Base-by-base conservation (phyloP, 2,329 filamentous ascomycete genomes). In the Knufia fluminis region DNA sequence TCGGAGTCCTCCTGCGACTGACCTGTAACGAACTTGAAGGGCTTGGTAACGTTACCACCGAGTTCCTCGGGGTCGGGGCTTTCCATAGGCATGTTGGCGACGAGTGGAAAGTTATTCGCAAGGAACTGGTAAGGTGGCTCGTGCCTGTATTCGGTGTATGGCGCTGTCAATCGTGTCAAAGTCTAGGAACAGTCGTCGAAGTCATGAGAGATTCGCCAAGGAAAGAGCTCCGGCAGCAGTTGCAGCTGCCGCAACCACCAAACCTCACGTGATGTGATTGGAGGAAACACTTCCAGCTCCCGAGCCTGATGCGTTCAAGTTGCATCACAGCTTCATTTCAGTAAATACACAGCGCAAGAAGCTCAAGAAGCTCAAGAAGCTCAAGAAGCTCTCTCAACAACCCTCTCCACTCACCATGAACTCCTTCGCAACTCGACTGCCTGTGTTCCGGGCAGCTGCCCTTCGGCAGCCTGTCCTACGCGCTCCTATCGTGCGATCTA, bases 1-100 rank as follows among this genome's bases (percentile, higher is more conserved):
- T 23, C n/a, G n/a, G n/a, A 8, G 4, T 48, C 17, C 9, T 20
- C n/a, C 9, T 40, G 7, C 17, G 38, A 60, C 66, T 57, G 68
- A 70, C 68, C 68, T 57, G 68, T 60, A 35, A 60, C 68, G 65
- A 65, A 59, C 86, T 98, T 98, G 85, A 98, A 98, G 73, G 94
- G 94, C 83, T 96, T 98, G 75, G 90, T 96, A 62, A 79, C 77
- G 71, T 78, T 78, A 71, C 94, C 86, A 67, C 81, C 81, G 67
- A 80, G 77, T 66, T 87, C 83, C 68, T 86, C 86, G 65, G 71
- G 68, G 59, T 86, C 84, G 53, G 63, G 65, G 59, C 70, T 66
- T 58, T 70, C 69, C 64, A 72, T 72, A 70, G 89, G 85, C 91
- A 98, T 98, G 64, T 74, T 90, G 79, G 72, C 72, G 64, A 57